Base-by-base conservation (phyloP, 2,329 filamentous ascomycete species). In the Exophiala sp. region DNA sequence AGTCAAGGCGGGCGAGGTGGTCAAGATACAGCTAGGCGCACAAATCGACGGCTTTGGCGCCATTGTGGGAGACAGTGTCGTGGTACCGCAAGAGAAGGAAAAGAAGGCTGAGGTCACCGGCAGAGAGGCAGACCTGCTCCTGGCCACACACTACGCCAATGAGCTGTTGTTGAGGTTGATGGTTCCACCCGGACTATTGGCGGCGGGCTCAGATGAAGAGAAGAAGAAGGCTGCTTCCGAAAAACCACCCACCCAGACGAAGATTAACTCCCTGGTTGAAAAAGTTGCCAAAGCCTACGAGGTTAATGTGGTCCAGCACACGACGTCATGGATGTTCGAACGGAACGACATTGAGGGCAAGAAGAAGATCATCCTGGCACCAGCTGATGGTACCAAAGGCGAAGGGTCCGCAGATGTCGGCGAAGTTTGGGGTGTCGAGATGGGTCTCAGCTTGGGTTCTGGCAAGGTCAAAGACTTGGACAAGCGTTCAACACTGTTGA, bases 21-120 rank as follows among this genome's bases (percentile, higher is more conserved):
- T 96, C 76, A 99, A 99, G 84, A 94, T 99, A 71, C 94, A 99
- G 77, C 84, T 99, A n/a, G 94, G 94, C 68, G 94, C 94, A 48
- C 94, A 99, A 78, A 96, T 99, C 61, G 90, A 97, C 76, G 94
- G 94, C 50, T 95, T 97, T 69, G 91, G 90, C 65, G 88, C 92
- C 64, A 96, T 99, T 70, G 89, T 96, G 65, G 96, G 94, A 76
- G 88, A 96, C 75, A 95, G 90, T 56, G 80, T 97, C 63, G 73
- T 96, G 55, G 86, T 95, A 47, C 78, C 79, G 44, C 71, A 80
- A 60, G 78, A 79, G 66, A 82, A 83, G 57, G 79, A 83, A 65
- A 73, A 81, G 47, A 76, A 81, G 53, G 85, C 83, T 62, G 79
- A 81, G 64, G 75, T 95, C 64, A 83, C 84, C 52, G 90, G 88